phyloP scores from a whole-genome alignment of 169 alveolate genomes.

The Plasmodium adleri region DNA sequence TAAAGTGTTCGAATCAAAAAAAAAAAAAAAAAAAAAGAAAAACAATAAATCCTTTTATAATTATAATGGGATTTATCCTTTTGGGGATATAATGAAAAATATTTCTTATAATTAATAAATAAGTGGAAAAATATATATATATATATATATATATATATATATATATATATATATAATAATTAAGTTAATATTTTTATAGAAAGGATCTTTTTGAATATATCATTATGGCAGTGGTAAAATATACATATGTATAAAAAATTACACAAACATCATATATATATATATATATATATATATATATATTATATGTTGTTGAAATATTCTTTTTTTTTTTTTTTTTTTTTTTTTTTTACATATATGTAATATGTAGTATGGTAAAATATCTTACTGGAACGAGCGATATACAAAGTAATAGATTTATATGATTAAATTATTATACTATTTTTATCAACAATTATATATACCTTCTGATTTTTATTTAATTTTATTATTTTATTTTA shows the following conservation, averaged over 20 bases:
- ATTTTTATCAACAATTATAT: not conserved
- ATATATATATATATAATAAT: too few relatives aligned
- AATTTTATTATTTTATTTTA: slow-evolving; percentile 1
- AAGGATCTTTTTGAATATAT: not conserved
- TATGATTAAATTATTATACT: not conserved
- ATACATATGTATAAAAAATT: not conserved
- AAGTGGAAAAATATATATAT: too few relatives aligned
- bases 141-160: too few relatives aligned
- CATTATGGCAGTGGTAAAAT: slow-evolving; percentile 72
- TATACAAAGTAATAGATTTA: slow-evolving; percentile 55
- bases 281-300: slow-evolving; percentile 3
- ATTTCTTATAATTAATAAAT: too few relatives aligned
- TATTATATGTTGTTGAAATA: slow-evolving; percentile 2
- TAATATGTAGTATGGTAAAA: slow-evolving; percentile 49
- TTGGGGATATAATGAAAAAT: too few relatives aligned
- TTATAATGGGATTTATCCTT: too few relatives aligned
- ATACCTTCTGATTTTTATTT: not conserved
- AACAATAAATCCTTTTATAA: too few relatives aligned
- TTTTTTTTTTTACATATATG: slow-evolving; percentile 3
- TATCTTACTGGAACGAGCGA: slow-evolving; percentile 77
- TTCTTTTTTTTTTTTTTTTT: slow-evolving; percentile 4
- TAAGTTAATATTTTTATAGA: not conserved
- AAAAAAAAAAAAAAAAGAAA: too few relatives aligned
- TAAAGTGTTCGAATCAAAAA: too few relatives aligned
- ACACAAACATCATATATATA: slow-evolving; percentile 10